These are phyloP conservation scores for Nakaseomyces glabratus DNA, from an alignment of 1,139 yeast species.

Conservation along the genomic window DNA sequence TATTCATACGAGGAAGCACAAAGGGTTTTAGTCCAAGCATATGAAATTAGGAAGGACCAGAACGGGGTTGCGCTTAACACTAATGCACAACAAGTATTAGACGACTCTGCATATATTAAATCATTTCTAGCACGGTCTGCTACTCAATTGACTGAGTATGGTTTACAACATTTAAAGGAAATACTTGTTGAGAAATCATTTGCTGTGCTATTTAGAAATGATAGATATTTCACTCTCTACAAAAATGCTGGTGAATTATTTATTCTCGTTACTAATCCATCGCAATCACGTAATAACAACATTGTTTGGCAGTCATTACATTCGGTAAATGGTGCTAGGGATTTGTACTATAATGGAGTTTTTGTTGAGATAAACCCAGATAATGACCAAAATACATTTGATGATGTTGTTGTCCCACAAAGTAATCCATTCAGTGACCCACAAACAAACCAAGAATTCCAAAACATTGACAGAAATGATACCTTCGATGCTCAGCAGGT, in stretches of 20 bases:
- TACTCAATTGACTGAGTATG: slow-evolving; percentile 64
- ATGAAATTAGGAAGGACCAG: slow-evolving; percentile 26
- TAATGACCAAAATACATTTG: neutral
- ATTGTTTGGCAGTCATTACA: slow-evolving; percentile 73
- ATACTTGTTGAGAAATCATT: slow-evolving; percentile 43
- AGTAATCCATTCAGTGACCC: slow-evolving; percentile 17
- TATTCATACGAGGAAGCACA: slow-evolving; percentile 43
- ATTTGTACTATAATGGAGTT: slow-evolving; percentile 52
- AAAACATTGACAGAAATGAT: neutral
- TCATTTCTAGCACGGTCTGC: slow-evolving; percentile 40
- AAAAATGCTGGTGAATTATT: slow-evolving; percentile 46
- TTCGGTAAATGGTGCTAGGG: slow-evolving; percentile 57
- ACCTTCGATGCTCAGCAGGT: slow-evolving; percentile 10
- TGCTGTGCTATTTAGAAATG: slow-evolving; percentile 69
- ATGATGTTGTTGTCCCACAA: neutral
- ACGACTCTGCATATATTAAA: slow-evolving; percentile 29
- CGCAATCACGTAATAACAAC: slow-evolving; percentile 40
- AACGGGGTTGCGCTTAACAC: slow-evolving; percentile 6
- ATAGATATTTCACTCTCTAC: slow-evolving; percentile 67
- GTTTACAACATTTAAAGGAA: slow-evolving; percentile 39
- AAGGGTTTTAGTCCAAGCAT: slow-evolving; percentile 34
- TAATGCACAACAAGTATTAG: slow-evolving; percentile 21
- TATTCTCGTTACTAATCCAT: slow-evolving; percentile 59
- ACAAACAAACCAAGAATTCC: neutral
- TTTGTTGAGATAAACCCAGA: slow-evolving; percentile 30